Percentiles rank a stretch among this genome's conserved stretches.
Evolutionary conservation across 75 land plant genomes (phyloP).

Genomic region (Cupressus sempervirens): DNA sequence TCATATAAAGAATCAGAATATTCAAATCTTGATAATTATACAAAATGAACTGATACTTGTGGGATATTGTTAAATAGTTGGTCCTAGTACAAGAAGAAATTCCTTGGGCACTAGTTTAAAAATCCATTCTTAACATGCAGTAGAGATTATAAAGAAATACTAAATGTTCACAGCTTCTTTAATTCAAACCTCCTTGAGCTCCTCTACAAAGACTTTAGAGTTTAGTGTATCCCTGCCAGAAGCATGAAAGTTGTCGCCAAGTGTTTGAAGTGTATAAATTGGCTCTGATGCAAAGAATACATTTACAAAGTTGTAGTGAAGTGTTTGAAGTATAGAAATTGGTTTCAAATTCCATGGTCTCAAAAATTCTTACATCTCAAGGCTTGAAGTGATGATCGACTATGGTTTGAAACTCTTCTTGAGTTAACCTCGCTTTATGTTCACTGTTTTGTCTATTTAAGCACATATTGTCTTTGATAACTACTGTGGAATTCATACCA

Average conservation of each 20-base stretch:
- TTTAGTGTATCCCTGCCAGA: neutral
- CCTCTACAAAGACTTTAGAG: neutral
- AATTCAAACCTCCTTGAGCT: neutral
- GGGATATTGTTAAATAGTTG: neutral
- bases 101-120: neutral
- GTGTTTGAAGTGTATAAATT: neutral
- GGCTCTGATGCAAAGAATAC: too few relatives aligned
- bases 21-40: too few relatives aligned
- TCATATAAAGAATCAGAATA: neutral
- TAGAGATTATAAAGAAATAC: neutral
- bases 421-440: neutral
- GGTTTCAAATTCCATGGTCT: neutral
- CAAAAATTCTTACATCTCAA: neutral
- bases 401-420: neutral
- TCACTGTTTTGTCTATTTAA: neutral
- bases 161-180: neutral
- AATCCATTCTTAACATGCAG: neutral
- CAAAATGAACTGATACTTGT: neutral
- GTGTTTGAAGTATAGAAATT: neutral
- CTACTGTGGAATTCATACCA: neutral
- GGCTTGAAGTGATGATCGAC: neutral
- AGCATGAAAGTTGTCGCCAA: neutral
- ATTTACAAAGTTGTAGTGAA: neutral
- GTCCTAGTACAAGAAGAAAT: neutral
- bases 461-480: neutral